Evolutionary conservation across 306 rosid species (phyloP), one percentile per base, ranked within the genome.

Genomic region (Cucurbita maxima): DNA sequence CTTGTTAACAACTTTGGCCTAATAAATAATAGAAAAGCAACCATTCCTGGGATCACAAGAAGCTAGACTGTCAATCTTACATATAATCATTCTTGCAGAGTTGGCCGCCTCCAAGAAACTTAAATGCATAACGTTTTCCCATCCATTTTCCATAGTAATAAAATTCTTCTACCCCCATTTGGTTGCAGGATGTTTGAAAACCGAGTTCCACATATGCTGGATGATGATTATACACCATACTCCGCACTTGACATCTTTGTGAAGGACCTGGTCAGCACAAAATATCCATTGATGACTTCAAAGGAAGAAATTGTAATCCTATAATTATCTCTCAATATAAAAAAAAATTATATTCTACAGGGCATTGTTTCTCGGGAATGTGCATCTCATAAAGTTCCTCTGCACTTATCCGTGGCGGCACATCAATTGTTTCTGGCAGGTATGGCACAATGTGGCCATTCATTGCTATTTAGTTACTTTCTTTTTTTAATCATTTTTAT

Each of bases 161-260:
- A 58, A 54, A 37, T 59, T 61, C 12, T 37, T 25, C 25, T 36
- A 60, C 45, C 20, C 44, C 68, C 25, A n/a, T 81, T 50, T 19
- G 66, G 10, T 77, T 76, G 76, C 85, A 93, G 98, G 98, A 88
- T 88, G 93, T 81, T 93, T 80, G 97, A 90, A 85, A 90, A 90
- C 70, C 97, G 98, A 72, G 98, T 85, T 81, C 98, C 93, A 0
- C 98, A 93, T 86, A 93, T 93, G 97, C 77, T 93, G 79, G 87
- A 88, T 71, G 82, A 91, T 81, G 98, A 93, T 82, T 93, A 90
- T 81, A 90, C 92, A 74, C 98, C 97, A 22, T 87, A 84, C 82
- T 93, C 98, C 63, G 97, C 98, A 41, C 93, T 93, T 74, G 90
- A 93, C 79, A 93, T 93, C 83, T 93, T 93, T 83, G 98, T 93